Evolutionary conservation across 2,329 filamentous ascomycete genomes (phyloP).

Genomic region (Fusarium pseudograminearum): DNA sequence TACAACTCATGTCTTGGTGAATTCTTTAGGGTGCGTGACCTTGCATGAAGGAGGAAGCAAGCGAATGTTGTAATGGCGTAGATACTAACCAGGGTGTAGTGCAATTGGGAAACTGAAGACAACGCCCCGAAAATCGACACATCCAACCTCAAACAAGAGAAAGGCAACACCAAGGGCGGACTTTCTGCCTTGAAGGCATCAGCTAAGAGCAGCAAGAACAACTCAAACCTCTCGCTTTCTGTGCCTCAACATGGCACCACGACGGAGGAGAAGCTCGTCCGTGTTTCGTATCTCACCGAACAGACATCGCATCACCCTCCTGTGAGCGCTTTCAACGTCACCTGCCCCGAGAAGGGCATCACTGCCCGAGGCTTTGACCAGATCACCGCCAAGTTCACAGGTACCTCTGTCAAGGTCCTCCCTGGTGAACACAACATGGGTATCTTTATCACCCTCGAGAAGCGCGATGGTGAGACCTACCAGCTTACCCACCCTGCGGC

Average conservation of each 20-base stretch:
- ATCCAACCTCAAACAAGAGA: slow-evolving; percentile 52
- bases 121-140: slow-evolving; percentile 75
- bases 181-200: slow-evolving; percentile 62
- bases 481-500: slow-evolving; percentile 96
- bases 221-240: slow-evolving; percentile 63
- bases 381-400: slow-evolving; percentile 96
- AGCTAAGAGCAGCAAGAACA: slow-evolving; percentile 58
- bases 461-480: slow-evolving; percentile 87
- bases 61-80: slow-evolving; percentile 1
- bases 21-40: slow-evolving; percentile 84
- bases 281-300: slow-evolving; percentile 94
- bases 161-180: slow-evolving; percentile 56
- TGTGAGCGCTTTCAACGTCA: slow-evolving; percentile 94
- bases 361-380: slow-evolving; percentile 93
- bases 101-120: slow-evolving; percentile 94
- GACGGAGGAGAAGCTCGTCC: slow-evolving; percentile 67
- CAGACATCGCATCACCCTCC: slow-evolving; percentile 98
- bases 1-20: slow-evolving; percentile 98
- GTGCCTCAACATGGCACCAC: slow-evolving; percentile 62
- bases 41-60: not conserved
- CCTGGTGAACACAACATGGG: slow-evolving; percentile 94
- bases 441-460: slow-evolving; percentile 90
- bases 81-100: slow-evolving; percentile 63
- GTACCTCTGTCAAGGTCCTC: slow-evolving; percentile 90
- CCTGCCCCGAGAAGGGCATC: slow-evolving; percentile 91